These are phyloP conservation scores for Chrysoporthe deuterocubensis DNA, from an alignment of 2,329 filamentous ascomycete species.

Conservation along the genomic window DNA sequence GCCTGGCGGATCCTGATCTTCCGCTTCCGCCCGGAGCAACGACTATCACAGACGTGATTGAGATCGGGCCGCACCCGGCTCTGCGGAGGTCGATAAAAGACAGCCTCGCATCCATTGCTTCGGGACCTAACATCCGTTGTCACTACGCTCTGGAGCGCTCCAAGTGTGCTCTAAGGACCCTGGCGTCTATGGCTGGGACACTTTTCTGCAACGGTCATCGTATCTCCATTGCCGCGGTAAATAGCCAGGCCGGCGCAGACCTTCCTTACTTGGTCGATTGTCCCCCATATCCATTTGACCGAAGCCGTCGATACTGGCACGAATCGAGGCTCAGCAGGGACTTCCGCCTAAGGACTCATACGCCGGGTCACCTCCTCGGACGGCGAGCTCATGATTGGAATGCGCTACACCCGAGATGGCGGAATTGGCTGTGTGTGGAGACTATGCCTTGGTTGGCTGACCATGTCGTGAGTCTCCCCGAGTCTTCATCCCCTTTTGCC, in stretches of 20 bases:
- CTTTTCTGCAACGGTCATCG: too few species aligned
- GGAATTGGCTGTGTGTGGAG: constrained; percentile 4
- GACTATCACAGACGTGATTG: constrained; percentile 26
- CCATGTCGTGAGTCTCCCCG: too few species aligned
- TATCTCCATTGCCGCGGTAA: too few species aligned
- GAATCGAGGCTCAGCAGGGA: too few species aligned
- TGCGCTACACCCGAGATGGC: constrained; percentile 15
- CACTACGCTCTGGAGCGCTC: constrained; percentile 30
- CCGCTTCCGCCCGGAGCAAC: constrained; percentile 8
- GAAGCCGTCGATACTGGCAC: too few species aligned
- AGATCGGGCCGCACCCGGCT: constrained; percentile 37
- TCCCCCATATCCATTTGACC: too few species aligned
- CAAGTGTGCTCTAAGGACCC: too few species aligned
- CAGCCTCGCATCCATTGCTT: constrained; percentile 30
- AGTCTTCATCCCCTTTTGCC: too few species aligned
- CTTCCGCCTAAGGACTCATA: background rate
- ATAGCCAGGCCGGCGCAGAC: too few species aligned
- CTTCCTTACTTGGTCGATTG: too few species aligned
- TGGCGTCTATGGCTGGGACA: too few species aligned
- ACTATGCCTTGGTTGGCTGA: background rate
- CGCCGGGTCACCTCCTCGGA: background rate
- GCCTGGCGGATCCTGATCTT: constrained; percentile 10
- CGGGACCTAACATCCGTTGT: too few species aligned
- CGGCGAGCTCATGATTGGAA: background rate
- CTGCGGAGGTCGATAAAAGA: constrained; percentile 34